Evolutionary conservation across 169 alveolate species (phyloP), one percentile per base, ranked within the genome.

Genomic region (Cyclospora cayetanensis): DNA sequence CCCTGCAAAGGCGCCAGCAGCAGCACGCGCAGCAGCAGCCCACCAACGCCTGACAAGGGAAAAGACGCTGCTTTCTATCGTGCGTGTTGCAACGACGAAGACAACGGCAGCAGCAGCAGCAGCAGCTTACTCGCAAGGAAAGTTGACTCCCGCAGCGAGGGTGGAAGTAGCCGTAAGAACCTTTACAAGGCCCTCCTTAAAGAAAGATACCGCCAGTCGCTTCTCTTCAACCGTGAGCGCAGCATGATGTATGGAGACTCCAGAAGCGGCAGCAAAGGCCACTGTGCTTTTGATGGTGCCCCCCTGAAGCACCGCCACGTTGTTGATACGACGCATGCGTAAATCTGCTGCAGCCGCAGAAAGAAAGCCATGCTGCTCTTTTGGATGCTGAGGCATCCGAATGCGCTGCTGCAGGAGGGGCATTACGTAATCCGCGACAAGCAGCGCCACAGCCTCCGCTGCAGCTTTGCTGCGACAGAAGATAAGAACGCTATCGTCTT

Each of bases 81-180:
- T n/a, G n/a, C n/a, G n/a, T n/a, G n/a, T n/a, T n/a, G n/a, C n/a
- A 46, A 22, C 60, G 20, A 22, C 60, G 20, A 22, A 15, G 60
- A 22, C 20, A 46, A 1, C 60, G 20, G 20, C 60, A 1, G 60
- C 60, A 46, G 20, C 20, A 94, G 91, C 98, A 97, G 2, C 99
- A 99, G n/a, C 11, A 46, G 11, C 60, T 79, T 96, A 90, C 60
- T 91, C 93, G 4, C 96, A 95, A 2, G 97, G 97, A 22, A 96
- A 93, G 91, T 96, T 96, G 31, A 96, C 97, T 7, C 97, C 97
- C 1, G 97, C 97, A 1, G 97, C 97, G 25, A 96, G 91, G 29
- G 97, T 96, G 20, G 96, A 93, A 7, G 97, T 96, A 37, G 97
- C 95, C 43, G 95, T 70, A 11, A 96, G 94, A 35, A 92, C 93